Evolutionary conservation across 805 yeast species (phyloP).

Genomic region (Starmerella powellii): DNA sequence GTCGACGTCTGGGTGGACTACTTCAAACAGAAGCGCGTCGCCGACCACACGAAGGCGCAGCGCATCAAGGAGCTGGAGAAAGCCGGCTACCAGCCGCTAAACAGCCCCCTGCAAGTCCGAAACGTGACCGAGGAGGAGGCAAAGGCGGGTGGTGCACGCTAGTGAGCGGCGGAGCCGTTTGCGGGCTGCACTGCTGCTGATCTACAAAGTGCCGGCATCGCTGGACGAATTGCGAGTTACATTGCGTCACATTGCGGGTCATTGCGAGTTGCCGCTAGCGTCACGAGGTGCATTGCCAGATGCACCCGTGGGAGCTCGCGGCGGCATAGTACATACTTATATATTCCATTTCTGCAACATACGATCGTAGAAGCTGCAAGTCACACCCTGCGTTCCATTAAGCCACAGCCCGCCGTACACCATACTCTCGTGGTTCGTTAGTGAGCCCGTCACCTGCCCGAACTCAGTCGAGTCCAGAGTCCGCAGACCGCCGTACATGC

Average conservation of each 20-base stretch:
- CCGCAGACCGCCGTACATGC: constrained; percentile 93
- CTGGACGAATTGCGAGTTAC: too few relatives aligned
- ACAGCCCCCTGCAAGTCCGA: constrained; percentile 17
- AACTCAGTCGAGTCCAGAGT: constrained; percentile 33
- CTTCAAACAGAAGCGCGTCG: constrained; percentile 79
- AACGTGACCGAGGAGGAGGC: constrained; percentile 12
- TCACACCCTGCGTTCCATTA: constrained; percentile 41
- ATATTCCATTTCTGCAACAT: constrained; percentile 62
- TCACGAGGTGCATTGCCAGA: too few relatives aligned
- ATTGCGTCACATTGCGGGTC: too few relatives aligned
- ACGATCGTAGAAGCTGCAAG: constrained; percentile 87
- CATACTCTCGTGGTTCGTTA: constrained; percentile 61
- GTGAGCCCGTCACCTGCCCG: constrained; percentile 13
- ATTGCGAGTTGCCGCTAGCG: too few relatives aligned
- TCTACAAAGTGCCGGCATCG: too few relatives aligned
- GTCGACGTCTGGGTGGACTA: constrained; percentile 80
- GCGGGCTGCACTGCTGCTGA: too few relatives aligned
- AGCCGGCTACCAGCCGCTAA: constrained; percentile 36
- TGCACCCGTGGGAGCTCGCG: too few relatives aligned
- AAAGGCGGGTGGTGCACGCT: too few relatives aligned
- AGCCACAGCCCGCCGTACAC: constrained; percentile 93
- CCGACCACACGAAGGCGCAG: constrained; percentile 56
- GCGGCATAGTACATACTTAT: not conserved
- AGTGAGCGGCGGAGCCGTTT: too few relatives aligned
- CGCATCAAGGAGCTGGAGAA: constrained; percentile 60